Evolutionary conservation across 2,329 filamentous ascomycete species (phyloP), one percentile per base, ranked within the genome.

Genomic region (Mariannaea sp.): DNA sequence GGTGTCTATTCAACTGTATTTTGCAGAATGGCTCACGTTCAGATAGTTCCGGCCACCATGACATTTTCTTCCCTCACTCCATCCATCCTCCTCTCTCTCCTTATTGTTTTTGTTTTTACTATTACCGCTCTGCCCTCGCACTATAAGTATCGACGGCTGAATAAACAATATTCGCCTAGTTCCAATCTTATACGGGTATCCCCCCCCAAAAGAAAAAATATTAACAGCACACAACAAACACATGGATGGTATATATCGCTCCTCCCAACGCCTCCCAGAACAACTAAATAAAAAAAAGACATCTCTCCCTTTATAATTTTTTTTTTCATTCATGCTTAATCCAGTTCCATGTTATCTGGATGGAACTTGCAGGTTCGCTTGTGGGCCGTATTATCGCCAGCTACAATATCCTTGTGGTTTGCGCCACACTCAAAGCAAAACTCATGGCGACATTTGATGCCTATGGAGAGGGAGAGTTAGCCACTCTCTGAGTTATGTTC

Each of bases 351-450:
- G 36, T 66, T 66, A 14, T 52, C 30, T 3, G 64, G 61, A 27
- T 74, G 68, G 13, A 67, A 70, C n/a, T 45, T 63, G 44, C 71
- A 74, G 7, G 42, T 53, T 13, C 48, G 33, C 40, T 59, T 42
- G 54, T 75, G 73, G 5, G 59, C 50, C 20, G 61, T 68, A 30
- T 74, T 73, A 40, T 73, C 72, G 16, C 60, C 55, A 24, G 54
- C 49, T 29, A 74, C 14, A 24, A 74, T 72, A 26, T 61, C 51
- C 24, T 44, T 56, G 41, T 74, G 65, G 22, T 68, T 62, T 5
- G 68, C 71, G n/a, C 71, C 66, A 36, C 72, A 74, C 27, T 73
- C 68, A 53, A 68, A 74, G 59, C 70, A 72, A 51, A 71, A 70
- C 35, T 67, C 56, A 35, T 67, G 56, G 9, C 57, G 59, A 51